Percentiles rank a stretch among this genome's conserved stretches.
phyloP scores from a whole-genome alignment of 2,329 filamentous ascomycete genomes.

The Fusarium transvaalense region DNA sequence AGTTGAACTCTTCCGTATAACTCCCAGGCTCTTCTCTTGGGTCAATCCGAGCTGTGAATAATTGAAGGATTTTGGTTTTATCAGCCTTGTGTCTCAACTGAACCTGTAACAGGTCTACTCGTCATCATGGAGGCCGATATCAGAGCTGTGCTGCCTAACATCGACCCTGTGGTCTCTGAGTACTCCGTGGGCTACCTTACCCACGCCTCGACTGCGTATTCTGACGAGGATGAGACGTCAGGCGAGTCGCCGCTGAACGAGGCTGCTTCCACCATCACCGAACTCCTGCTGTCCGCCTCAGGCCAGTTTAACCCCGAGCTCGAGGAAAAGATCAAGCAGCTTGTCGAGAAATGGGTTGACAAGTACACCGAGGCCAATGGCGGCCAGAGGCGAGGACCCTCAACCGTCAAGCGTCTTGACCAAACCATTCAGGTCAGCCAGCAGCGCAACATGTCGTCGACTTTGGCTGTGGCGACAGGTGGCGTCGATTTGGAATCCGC shows the following conservation, averaged over 20 bases:
- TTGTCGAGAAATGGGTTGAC: constrained; percentile 91
- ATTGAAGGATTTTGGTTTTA: not conserved
- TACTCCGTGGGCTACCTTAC: constrained; percentile 95
- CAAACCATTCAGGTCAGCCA: constrained; percentile 95
- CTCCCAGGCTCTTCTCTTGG: not conserved
- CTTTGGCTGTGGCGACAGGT: constrained; percentile 85
- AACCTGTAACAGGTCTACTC: constrained; percentile 1
- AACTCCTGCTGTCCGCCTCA: constrained; percentile 92
- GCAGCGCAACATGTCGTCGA: constrained; percentile 96
- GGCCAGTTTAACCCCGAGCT: constrained; percentile 80
- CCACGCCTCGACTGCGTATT: constrained; percentile 89
- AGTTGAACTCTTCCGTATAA: constrained; percentile 4
- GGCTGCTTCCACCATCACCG: constrained; percentile 85
- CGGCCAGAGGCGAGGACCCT: constrained; percentile 77
- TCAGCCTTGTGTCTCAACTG: not conserved
- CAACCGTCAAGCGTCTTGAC: constrained; percentile 85
- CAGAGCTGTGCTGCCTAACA: constrained; percentile 83
- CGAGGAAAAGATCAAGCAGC: constrained; percentile 80
- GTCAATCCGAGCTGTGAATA: not conserved
- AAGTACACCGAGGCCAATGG: constrained; percentile 82
- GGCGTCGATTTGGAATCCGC: constrained; percentile 94
- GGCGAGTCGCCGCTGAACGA: constrained; percentile 83
- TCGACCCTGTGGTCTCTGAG: constrained; percentile 89
- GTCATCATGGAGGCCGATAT: constrained; percentile 86
- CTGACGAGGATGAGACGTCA: constrained; percentile 76